Evolutionary conservation across 2,329 filamentous ascomycete species (phyloP), one percentile per base, ranked within the genome.

Genomic region (Exophiala sp.): DNA sequence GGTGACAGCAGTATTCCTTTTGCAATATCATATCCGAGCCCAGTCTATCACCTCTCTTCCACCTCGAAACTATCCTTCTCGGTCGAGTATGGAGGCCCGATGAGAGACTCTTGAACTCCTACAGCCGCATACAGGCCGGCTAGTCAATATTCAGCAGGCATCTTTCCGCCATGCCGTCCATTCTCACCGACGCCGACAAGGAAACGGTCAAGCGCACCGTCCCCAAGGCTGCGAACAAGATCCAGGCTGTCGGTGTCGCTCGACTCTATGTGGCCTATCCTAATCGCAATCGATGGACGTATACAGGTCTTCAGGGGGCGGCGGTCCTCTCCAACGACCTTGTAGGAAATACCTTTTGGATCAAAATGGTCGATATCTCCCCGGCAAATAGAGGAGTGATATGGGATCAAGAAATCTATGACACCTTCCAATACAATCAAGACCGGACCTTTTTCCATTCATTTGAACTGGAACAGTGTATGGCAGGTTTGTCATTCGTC

Each of bases 341-440:
- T 32, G 89, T 97, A 22, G 93, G 93, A 58, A 85, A 95, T 68
- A 96, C 93, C 1, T 95, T 90, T 70, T 98, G 91, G 88, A 74
- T 98, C 60, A 98, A 98, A 75, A 76, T 98, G 72, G 93, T 98
- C 44, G 93, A 98, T 68, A 83, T 98, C 49, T 96, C 89, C 66
- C 78, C 88, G 50, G 75, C 84, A 43, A 83, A 82, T 65, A 81
- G 85, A 65, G 90, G 91, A 50, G 89, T 96, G 43, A 85, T 96
- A 63, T 96, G 88, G 88, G 90, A 95, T 64, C 91, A 97, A 72
- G 93, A 98, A 70, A 88, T 98, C 62, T 98, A 95, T 72, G 91
- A 98, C 61, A 83, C 82, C 43, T 97, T 95, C 77, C 76, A 78
- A 57, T 98, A 97, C 75, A 95, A 96, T 70, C 91, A 96, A 65